Conservation (phyloP, 805 yeast genomes). For the Wickerhamomyces kurtzmanii region DNA sequence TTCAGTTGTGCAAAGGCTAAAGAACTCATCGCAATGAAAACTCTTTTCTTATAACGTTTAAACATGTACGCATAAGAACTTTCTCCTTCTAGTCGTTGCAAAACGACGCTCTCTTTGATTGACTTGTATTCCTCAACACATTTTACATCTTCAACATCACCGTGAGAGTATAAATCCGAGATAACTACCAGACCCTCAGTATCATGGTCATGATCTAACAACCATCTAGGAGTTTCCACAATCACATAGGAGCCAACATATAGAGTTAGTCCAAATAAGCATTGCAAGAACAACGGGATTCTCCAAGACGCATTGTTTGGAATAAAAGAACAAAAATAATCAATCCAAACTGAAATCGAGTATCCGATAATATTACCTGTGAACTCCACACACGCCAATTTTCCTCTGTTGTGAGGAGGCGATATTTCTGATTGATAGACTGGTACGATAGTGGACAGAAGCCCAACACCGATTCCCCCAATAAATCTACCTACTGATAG, state of each 20-base stretch:
- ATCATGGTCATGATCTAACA: constrained; percentile 70
- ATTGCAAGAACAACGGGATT: constrained; percentile 67
- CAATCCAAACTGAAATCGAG: constrained; percentile 79
- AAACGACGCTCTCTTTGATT: constrained; percentile 71
- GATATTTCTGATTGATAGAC: constrained; percentile 83
- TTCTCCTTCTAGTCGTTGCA: constrained; percentile 77
- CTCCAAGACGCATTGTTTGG: constrained; percentile 65
- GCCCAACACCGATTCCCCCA: constrained; percentile 82
- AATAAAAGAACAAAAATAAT: constrained; percentile 62
- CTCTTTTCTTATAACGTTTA: constrained; percentile 62
- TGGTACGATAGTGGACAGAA: constrained; percentile 77
- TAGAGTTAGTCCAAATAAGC: constrained; percentile 58
- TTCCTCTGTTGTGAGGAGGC: constrained; percentile 81
- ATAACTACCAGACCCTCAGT: constrained; percentile 79
- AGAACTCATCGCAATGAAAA: constrained; percentile 82
- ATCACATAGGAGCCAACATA: constrained; percentile 68
- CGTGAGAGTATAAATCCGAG: constrained; percentile 73
- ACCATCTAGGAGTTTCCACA: constrained; percentile 88
- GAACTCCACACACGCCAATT: constrained; percentile 78
- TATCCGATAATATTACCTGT: constrained; percentile 82
- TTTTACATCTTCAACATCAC: constrained; percentile 56
- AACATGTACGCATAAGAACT: constrained; percentile 67
- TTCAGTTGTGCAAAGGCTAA: constrained; percentile 90
- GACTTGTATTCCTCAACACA: constrained; percentile 70
- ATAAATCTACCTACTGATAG: constrained; percentile 71